A percentile compares a stretch with the other conserved stretches of the same genome.
Conservation (phyloP, 768 basidiomycete genomes). For the Leucosporidium yakuticum region DNA sequence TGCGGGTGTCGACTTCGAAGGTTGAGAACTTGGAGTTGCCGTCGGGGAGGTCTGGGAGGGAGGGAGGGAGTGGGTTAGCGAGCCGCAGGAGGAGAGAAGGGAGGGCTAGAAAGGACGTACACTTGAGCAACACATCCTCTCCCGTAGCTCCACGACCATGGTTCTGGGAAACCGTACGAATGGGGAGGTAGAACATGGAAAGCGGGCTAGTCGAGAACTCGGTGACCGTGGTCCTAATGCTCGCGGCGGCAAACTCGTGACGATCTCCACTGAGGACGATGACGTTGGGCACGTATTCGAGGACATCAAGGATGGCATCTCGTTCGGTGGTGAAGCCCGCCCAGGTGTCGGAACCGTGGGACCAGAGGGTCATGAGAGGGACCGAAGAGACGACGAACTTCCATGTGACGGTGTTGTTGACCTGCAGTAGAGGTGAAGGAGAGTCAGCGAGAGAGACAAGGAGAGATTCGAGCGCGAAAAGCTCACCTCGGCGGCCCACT, state of each 20-base stretch:
- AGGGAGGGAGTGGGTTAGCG: conserved; percentile 49
- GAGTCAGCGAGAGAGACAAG: not conserved
- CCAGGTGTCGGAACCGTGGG: conserved; percentile 64
- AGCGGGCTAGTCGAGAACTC: conserved; percentile 65
- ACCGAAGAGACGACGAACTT: conserved; percentile 71
- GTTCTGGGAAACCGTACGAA: conserved; percentile 32
- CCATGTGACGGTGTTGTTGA: conserved; percentile 65
- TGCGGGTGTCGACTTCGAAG: conserved; percentile 63
- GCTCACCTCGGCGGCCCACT: conserved; percentile 56
- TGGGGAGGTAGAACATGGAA: conserved; percentile 38
- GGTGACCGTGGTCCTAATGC: conserved; percentile 45
- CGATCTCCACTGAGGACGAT: conserved; percentile 57
- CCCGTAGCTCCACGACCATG: conserved; percentile 32
- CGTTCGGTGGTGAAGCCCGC: conserved; percentile 60
- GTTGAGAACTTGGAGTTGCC: conserved; percentile 68
- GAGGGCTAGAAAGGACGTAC: conserved; percentile 45
- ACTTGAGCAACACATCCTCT: conserved; percentile 38
- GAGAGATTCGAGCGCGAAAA: not conserved
- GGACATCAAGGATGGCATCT: conserved; percentile 52
- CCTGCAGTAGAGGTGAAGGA: conserved; percentile 42
- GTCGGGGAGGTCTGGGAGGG: conserved; percentile 50
- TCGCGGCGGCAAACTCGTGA: conserved; percentile 66
- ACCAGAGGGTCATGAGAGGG: conserved; percentile 69
- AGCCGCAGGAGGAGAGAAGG: conserved; percentile 41
- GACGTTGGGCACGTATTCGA: conserved; percentile 66